Conservation (phyloP, 2,329 filamentous ascomycete species). For the Fusarium siculi region DNA sequence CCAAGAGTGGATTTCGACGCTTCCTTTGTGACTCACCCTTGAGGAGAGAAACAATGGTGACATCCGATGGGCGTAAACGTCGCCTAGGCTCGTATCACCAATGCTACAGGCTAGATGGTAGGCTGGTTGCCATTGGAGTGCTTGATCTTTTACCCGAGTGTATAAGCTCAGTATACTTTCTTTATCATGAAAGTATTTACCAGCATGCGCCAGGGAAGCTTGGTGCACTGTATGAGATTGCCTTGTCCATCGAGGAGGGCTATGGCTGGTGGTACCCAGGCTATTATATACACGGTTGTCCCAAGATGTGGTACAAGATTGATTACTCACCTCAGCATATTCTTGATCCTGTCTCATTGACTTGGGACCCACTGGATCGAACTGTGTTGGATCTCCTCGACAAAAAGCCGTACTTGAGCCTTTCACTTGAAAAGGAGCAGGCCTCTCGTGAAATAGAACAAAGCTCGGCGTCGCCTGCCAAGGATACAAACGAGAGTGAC, state of each 20-base stretch:
- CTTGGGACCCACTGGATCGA: slow-evolving; percentile 70
- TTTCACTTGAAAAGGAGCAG: slow-evolving; percentile 51
- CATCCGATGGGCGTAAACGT: slow-evolving; percentile 61
- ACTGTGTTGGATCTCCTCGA: slow-evolving; percentile 62
- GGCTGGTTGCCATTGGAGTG: slow-evolving; percentile 79
- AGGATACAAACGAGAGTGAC: slow-evolving; percentile 1
- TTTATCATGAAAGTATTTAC: slow-evolving; percentile 81
- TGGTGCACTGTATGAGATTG: slow-evolving; percentile 77
- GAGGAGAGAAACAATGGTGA: slow-evolving; percentile 55
- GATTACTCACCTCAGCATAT: slow-evolving; percentile 81
- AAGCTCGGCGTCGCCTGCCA: background rate
- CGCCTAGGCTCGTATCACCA: slow-evolving; percentile 81
- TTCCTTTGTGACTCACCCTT: slow-evolving; percentile 82
- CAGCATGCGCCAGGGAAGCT: slow-evolving; percentile 78
- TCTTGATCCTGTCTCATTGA: slow-evolving; percentile 73
- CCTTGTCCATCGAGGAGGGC: slow-evolving; percentile 73
- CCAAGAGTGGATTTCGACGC: slow-evolving; percentile 69
- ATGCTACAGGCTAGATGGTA: slow-evolving; percentile 81
- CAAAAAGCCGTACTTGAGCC: slow-evolving; percentile 65
- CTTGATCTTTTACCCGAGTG: slow-evolving; percentile 80
- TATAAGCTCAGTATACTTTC: slow-evolving; percentile 85
- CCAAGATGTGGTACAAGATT: slow-evolving; percentile 88
- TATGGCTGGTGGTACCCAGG: slow-evolving; percentile 84
- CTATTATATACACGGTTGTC: slow-evolving; percentile 83
- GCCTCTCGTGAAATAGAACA: background rate